Percentiles rank a stretch among this genome's conserved stretches.
phyloP scores from a whole-genome alignment of 2,329 filamentous ascomycete genomes.

The Endocalyx cinctus region DNA sequence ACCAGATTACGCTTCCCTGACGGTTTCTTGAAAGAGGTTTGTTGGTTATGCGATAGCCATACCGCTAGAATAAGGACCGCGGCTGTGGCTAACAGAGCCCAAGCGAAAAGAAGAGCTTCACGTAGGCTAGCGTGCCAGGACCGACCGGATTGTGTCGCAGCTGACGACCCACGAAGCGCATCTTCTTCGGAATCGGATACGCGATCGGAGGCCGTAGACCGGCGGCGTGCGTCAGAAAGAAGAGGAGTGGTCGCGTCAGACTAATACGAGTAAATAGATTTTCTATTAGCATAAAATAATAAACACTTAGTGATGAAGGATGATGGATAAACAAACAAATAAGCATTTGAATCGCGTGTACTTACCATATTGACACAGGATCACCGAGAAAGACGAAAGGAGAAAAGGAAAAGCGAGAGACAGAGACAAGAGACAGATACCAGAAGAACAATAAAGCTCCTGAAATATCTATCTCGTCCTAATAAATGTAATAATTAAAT shows the following conservation, averaged over 20 bases:
- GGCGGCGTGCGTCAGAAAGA: conserved; percentile 21
- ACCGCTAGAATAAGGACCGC: conserved; percentile 76
- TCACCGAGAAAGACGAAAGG: too few relatives aligned
- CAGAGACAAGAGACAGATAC: too few relatives aligned
- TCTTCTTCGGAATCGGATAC: conserved; percentile 30
- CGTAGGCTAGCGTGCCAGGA: conserved; percentile 45
- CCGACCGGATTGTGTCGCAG: conserved; percentile 15
- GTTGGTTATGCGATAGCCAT: conserved; percentile 66
- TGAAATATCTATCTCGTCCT: too few relatives aligned
- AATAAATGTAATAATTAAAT: too few relatives aligned
- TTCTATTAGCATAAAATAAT: too few relatives aligned
- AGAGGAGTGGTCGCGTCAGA: conserved; percentile 26
- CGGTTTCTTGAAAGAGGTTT: conserved; percentile 35
- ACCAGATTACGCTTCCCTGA: conserved; percentile 83
- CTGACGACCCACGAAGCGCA: conserved; percentile 26
- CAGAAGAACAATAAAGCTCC: too few relatives aligned
- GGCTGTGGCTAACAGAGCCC: conserved; percentile 77
- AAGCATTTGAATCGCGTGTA: too few relatives aligned
- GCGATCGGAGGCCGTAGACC: conserved; percentile 10
- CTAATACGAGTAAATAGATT: too few relatives aligned
- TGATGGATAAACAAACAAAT: too few relatives aligned
- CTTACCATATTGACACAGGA: too few relatives aligned
- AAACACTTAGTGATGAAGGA: too few relatives aligned
- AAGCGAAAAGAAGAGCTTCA: conserved; percentile 72
- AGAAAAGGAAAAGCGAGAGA: too few relatives aligned